Percentiles rank a stretch among this genome's conserved stretches.
These are phyloP conservation scores for Sugiyamaella valdiviana DNA, from an alignment of 805 yeast genomes.

Conservation along the genomic window DNA sequence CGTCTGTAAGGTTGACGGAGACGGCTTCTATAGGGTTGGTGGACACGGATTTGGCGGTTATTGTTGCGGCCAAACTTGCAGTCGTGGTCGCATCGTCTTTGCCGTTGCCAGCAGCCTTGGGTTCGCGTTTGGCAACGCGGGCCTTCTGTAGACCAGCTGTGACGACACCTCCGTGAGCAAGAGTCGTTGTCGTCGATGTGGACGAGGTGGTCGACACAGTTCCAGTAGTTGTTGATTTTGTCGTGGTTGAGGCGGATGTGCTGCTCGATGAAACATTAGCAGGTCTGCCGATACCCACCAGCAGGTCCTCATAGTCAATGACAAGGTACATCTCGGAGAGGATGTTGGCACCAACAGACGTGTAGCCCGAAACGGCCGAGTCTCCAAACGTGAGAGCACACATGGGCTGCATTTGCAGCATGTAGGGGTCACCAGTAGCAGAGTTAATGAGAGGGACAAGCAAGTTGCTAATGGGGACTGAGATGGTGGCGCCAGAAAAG, in stretches of 20 bases:
- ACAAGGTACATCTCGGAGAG: conserved; percentile 20
- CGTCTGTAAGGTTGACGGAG: conserved; percentile 6
- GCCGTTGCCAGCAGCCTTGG: background rate
- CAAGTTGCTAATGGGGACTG: conserved; percentile 18
- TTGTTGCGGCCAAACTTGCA: background rate
- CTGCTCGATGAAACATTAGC: background rate
- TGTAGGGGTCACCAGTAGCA: conserved; percentile 13
- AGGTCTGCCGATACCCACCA: conserved; percentile 14
- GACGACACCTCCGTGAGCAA: no score
- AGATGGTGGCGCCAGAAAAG: conserved; percentile 16
- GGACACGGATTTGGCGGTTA: background rate
- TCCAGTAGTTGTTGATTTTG: background rate
- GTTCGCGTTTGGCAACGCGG: no score
- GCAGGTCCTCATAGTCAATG: conserved; percentile 17
- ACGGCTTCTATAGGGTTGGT: background rate
- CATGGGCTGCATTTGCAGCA: conserved; percentile 16
- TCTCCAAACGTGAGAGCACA: conserved; percentile 20
- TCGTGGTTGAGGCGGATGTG: background rate
- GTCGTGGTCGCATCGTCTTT: background rate
- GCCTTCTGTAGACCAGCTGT: no score
- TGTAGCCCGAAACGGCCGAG: conserved; percentile 17
- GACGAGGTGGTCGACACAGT: no score
- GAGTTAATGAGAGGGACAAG: conserved; percentile 15
- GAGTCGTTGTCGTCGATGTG: no score
- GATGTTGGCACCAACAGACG: conserved; percentile 18